Conservation (phyloP, 352 stramenopile species). For the Phytophthora sansomeana region DNA sequence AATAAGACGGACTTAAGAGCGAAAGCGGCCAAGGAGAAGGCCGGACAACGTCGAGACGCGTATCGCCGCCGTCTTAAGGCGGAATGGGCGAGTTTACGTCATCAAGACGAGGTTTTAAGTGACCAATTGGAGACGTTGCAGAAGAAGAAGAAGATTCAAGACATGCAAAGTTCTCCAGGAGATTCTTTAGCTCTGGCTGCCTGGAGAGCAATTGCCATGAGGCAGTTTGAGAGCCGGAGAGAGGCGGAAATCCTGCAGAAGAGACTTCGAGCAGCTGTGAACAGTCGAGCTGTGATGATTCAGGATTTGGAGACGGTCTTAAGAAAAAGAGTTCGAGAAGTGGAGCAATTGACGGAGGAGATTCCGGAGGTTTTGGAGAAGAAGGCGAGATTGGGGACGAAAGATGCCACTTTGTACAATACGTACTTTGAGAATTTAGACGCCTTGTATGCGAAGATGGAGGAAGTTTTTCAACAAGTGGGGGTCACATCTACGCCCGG, state of each 20-base stretch:
- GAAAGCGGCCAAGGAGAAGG: constrained; percentile 22
- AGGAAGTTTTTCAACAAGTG: constrained; percentile 24
- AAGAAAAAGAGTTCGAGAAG: constrained; percentile 22
- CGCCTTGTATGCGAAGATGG: constrained; percentile 18
- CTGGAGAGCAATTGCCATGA: constrained; percentile 30
- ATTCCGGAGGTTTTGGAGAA: constrained; percentile 22
- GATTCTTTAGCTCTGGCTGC: constrained; percentile 20
- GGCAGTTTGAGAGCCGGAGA: constrained; percentile 34
- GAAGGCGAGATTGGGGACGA: constrained; percentile 16
- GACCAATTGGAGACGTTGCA: constrained; percentile 17
- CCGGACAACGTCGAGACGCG: constrained; percentile 30
- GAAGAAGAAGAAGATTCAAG: constrained; percentile 10
- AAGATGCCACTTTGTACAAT: constrained; percentile 33
- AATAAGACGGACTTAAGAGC: constrained; percentile 6
- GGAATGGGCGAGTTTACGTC: constrained; percentile 36
- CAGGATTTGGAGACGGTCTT: constrained; percentile 30
- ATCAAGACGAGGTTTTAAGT: constrained; percentile 27
- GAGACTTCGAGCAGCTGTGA: constrained; percentile 14
- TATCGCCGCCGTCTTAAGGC: constrained; percentile 41
- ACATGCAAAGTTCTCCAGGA: constrained; percentile 3
- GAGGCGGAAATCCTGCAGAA: constrained; percentile 28
- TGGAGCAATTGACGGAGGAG: constrained; percentile 8
- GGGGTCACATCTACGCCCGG: constrained; percentile 10
- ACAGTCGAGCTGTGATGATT: constrained; percentile 32
- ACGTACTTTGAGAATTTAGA: constrained; percentile 38